Evolutionary conservation across 78 protist species (phyloP), one percentile per base, ranked within the genome.

Genomic region (Pigoraptor vietnamica): DNA sequence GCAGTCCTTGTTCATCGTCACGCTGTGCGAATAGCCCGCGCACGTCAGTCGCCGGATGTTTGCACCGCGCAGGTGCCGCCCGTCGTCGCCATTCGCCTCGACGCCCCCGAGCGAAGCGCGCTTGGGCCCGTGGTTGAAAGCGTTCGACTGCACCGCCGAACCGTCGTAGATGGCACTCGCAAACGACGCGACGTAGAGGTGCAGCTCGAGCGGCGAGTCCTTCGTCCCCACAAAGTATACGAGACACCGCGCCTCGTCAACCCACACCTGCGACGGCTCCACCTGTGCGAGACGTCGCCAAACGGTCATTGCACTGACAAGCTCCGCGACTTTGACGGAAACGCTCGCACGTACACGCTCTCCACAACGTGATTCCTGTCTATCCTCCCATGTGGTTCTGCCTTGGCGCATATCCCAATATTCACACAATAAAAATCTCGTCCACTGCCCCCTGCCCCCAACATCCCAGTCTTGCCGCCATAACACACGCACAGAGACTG

Each of bases 171-270:
- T 79, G 10, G 84, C 21, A 6, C 10, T 86, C 55, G 89, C 89
- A 24, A 37, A 86, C 36, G 89, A 86, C 2, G 29, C 29, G 55
- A 86, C 89, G 29, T 86, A 86, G 36, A 86, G 29, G 39, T 86
- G 89, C 34, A 86, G 39, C 39, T 86, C 89, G 39, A 86, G 89
- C n/a, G 89, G 89, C 1, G 55, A 24, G 29, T 86, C 89, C 36
- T 35, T 9, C 6, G 89, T 86, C 32, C 40, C 89, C 35, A 86
- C 10, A 86, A 86, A 86, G n/a, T 37, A 86, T 1, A 86, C 39
- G 6, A 86, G 39, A 21, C 39, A 9, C 39, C 89, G 35, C 14
- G 21, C 39, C 34, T 23, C 89, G 24, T 86, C 89, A 23, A 23
- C 34, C 89, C 89, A 86, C 36, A 86, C 89, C 1, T 35, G 37